Percentiles rank a stretch among this genome's conserved stretches.
These are phyloP conservation scores for Septoria linicola DNA, from an alignment of 2,329 filamentous ascomycete genomes.

Conservation along the genomic window DNA sequence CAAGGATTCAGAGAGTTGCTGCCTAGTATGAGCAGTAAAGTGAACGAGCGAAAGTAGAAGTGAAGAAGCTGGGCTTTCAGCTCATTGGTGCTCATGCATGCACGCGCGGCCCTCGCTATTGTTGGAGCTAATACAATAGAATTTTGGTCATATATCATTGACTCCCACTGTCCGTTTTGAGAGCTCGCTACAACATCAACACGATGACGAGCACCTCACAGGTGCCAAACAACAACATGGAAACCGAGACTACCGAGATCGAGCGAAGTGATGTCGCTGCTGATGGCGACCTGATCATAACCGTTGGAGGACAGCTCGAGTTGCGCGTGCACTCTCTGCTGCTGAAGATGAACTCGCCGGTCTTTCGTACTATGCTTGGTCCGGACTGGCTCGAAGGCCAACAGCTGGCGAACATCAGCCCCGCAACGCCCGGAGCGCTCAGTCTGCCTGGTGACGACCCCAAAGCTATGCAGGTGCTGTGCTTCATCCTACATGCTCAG, in stretches of 20 bases:
- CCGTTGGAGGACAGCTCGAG: conserved; percentile 1
- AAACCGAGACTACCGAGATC: neutral
- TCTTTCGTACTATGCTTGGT: conserved; percentile 17
- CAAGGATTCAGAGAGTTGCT: too few species aligned
- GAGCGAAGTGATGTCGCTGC: conserved; percentile 1
- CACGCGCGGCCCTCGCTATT: neutral
- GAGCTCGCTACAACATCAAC: neutral
- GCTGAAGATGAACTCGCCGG: conserved; percentile 8
- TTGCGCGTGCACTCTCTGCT: conserved; percentile 9
- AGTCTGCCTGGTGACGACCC: too few species aligned
- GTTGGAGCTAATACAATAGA: too few species aligned
- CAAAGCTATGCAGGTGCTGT: too few species aligned
- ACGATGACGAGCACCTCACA: neutral
- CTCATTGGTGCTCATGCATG: too few species aligned
- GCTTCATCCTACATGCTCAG: too few species aligned
- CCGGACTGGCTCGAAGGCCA: neutral
- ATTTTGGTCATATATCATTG: too few species aligned
- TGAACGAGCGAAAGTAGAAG: neutral
- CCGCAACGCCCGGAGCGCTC: too few species aligned
- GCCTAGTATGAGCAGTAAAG: neutral
- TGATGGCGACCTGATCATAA: conserved; percentile 12
- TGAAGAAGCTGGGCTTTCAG: neutral
- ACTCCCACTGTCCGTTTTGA: too few species aligned
- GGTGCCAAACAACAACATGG: neutral
- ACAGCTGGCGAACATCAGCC: too few species aligned